Percentiles rank a stretch among this genome's conserved stretches.
phyloP scores from a whole-genome alignment of 441 rosid species.

The Aquilaria agallochum region DNA sequence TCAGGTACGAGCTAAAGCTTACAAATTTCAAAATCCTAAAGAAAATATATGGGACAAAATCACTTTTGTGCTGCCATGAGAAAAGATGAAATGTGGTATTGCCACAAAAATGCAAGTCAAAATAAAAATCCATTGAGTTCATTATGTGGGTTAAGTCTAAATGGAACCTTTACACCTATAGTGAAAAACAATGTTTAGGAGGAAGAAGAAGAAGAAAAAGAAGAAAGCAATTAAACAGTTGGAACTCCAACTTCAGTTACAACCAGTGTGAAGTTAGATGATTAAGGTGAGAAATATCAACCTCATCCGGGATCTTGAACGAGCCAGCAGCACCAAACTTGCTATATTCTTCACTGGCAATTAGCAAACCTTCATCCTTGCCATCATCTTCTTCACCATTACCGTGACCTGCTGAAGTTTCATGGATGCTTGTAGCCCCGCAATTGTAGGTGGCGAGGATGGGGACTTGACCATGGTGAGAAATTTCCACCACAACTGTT shows the following conservation, averaged over 20 bases:
- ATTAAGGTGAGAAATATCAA: conserved; percentile 65
- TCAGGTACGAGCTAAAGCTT: too few species aligned
- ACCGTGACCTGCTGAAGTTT: conserved; percentile 28
- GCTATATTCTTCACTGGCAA: conserved; percentile 37
- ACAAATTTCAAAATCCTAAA: too few species aligned
- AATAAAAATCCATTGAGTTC: too few species aligned
- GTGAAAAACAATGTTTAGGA: neutral
- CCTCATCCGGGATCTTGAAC: conserved; percentile 74
- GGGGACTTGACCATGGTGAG: conserved; percentile 83
- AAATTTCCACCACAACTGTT: conserved; percentile 83
- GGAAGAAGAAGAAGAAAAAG: too few species aligned
- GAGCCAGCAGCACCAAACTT: conserved; percentile 94
- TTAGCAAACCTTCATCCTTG: conserved; percentile 44
- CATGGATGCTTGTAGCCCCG: conserved; percentile 56
- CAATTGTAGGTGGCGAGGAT: conserved; percentile 82
- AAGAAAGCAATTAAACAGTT: too few species aligned
- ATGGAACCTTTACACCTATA: neutral
- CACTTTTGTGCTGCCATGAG: too few species aligned
- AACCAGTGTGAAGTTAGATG: neutral
- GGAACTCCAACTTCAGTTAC: too few species aligned
- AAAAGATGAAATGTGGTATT: too few species aligned
- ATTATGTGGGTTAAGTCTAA: neutral
- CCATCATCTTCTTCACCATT: conserved; percentile 31
- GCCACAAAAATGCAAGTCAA: too few species aligned
- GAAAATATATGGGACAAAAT: too few species aligned